phyloP scores from a whole-genome alignment of 2,329 filamentous ascomycete genomes.

The Epicoccum nigrum region DNA sequence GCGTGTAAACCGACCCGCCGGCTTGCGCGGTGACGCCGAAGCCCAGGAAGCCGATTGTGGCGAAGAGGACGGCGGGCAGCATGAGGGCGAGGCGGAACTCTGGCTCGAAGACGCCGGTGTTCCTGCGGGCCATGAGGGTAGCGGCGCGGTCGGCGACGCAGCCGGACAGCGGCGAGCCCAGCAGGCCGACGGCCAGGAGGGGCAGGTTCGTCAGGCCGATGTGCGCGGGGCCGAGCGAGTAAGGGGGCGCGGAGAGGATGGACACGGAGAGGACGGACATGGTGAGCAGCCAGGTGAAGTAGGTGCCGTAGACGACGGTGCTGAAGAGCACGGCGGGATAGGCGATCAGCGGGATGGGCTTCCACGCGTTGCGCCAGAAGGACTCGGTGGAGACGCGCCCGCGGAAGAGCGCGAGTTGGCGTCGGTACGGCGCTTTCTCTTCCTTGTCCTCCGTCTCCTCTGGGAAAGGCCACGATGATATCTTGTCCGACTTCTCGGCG shows the following conservation, averaged over 20 bases:
- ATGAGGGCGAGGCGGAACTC: constrained; percentile 70
- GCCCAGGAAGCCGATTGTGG: constrained; percentile 50
- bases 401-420: constrained; percentile 36
- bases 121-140: constrained; percentile 72
- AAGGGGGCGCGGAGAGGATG: constrained; percentile 79
- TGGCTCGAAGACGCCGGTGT: constrained; percentile 85
- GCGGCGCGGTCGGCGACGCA: constrained; percentile 74
- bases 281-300: constrained; percentile 95
- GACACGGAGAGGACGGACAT: constrained; percentile 86
- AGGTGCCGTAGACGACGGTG: constrained; percentile 79
- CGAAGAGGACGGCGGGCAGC: constrained; percentile 40
- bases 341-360: constrained; percentile 78
- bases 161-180: constrained; percentile 77
- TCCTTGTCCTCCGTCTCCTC: constrained; percentile 27
- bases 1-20: constrained; percentile 33
- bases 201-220: constrained; percentile 79
- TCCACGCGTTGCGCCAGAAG: constrained; percentile 42
- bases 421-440: constrained; percentile 28
- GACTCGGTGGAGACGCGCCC: constrained; percentile 40
- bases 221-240: constrained; percentile 80
- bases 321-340: constrained; percentile 88
- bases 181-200: constrained; percentile 78
- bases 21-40: constrained; percentile 48
- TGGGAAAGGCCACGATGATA: constrained; percentile 9
- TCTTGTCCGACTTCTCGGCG: too few relatives aligned